Base-by-base conservation (phyloP, 2,329 filamentous ascomycete species). In the Corniculantispora saksenae region DNA sequence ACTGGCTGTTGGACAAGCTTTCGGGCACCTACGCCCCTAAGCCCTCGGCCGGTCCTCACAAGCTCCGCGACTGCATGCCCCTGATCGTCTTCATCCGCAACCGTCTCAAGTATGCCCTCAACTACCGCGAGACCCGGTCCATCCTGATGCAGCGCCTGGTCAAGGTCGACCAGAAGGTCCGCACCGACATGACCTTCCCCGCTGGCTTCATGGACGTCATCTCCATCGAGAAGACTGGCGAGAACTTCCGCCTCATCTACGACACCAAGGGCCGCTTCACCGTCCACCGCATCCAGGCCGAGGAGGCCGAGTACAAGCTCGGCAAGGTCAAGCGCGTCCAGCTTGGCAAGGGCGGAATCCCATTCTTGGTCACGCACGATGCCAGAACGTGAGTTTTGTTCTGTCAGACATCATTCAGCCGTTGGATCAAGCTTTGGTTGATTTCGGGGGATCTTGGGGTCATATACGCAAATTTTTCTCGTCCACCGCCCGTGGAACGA, bases 311-410 rank as follows among this genome's bases (percentile, higher is more conserved):
- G 87, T 99, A 97, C 92, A 99, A 99, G 91, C 89, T 99, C 77
- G 94, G 94, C 88, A 99, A 98, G 89, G 95, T 99, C 87, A 97
- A 97, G 92, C 91, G 94, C 79, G 95, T 99, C 70, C 95, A 99
- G 88, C 89, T 99, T 78, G 95, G 95, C 88, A 94, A 93, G 85
- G 96, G 95, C 85, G 95, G 94, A 87, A 97, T 99, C 90, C 95
- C 95, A 96, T 99, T 97, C 94, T 97, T 98, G 93, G 95, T 99
- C 92, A 99, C 95, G 94, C 95, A 99, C 92, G 95, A 99, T 95
- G 95, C 95, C 86, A 91, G 95, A 93, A 99, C 95, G 94, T 99
- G 88, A 97, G 94, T 98, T 66, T 32, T 32, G 32, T 51, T 91
- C 88, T 91, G 85, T 89, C 85, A 88, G 85, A 91, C 91, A 93